A percentile compares a stretch with the other conserved stretches of the same genome.
Conservation (phyloP, 768 basidiomycete species). For the Rhodocollybia butyracea region DNA sequence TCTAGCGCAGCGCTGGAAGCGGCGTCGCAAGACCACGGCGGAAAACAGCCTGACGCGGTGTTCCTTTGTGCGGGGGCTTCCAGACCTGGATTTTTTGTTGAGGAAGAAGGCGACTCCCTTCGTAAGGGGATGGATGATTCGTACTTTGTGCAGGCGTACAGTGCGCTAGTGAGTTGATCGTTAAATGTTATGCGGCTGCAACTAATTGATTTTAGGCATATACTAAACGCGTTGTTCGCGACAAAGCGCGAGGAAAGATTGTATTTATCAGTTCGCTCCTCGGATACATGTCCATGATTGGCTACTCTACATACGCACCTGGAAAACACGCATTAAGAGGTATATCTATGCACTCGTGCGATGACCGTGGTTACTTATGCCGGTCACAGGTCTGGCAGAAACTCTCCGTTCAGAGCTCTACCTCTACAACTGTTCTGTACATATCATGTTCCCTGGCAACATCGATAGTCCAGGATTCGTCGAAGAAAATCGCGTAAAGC, state of each 20-base stretch:
- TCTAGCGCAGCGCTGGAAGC: slow-evolving; percentile 48
- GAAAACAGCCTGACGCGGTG: slow-evolving; percentile 50
- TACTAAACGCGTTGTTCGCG: slow-evolving; percentile 57
- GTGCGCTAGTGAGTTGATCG: slow-evolving; percentile 19
- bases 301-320: slow-evolving; percentile 78
- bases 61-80: slow-evolving; percentile 62
- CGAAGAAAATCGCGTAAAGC: slow-evolving; percentile 51
- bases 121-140: slow-evolving; percentile 13
- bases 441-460: slow-evolving; percentile 73
- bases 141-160: slow-evolving; percentile 21
- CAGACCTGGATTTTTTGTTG: slow-evolving; percentile 55
- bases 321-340: slow-evolving; percentile 86
- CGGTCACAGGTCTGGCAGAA: slow-evolving; percentile 72
- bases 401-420: slow-evolving; percentile 75
- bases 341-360: slow-evolving; percentile 20
- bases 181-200: not conserved
- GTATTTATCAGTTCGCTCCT: slow-evolving; percentile 74
- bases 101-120: slow-evolving; percentile 43
- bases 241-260: slow-evolving; percentile 63
- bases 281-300: slow-evolving; percentile 72
- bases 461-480: not conserved
- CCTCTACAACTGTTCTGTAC: slow-evolving; percentile 73
- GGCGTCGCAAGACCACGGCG: slow-evolving; percentile 38
- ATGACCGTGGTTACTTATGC: not conserved
- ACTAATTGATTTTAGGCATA: slow-evolving; percentile 46